Evolutionary conservation across 805 yeast species (phyloP).

Genomic region (Myxozyma kluyveri): DNA sequence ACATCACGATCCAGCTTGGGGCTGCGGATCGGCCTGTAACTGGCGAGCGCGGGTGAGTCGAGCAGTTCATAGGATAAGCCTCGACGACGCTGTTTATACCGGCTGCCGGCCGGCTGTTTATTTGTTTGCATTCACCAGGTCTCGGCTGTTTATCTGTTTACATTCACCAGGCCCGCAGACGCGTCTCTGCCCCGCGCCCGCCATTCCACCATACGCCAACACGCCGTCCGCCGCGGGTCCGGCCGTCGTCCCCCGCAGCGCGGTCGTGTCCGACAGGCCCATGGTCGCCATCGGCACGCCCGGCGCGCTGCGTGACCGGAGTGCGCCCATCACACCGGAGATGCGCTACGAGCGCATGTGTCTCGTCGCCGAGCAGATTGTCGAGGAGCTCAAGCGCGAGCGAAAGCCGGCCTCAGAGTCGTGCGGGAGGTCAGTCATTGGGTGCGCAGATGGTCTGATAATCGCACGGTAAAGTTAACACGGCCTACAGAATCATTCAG

Average conservation of each 20-base stretch:
- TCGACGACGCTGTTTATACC: too few species aligned
- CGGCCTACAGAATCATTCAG: constrained; percentile 17
- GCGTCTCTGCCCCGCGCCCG: neutral
- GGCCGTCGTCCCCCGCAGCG: neutral
- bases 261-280: neutral
- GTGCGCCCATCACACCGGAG: neutral
- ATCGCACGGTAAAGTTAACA: neutral
- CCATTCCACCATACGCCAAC: neutral
- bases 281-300: constrained; percentile 3
- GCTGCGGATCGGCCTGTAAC: too few species aligned
- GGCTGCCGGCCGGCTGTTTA: too few species aligned
- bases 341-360: constrained; percentile 4
- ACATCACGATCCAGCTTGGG: too few species aligned
- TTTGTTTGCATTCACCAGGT: too few species aligned
- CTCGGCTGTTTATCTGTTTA: too few species aligned
- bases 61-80: too few species aligned
- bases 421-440: constrained; percentile 6
- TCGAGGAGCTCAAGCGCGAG: constrained; percentile 17
- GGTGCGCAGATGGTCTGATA: neutral
- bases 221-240: neutral
- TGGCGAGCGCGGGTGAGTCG: too few species aligned
- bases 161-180: neutral
- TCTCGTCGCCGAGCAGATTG: constrained; percentile 7
- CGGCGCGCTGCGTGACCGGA: constrained; percentile 10
- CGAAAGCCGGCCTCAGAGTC: constrained; percentile 13